These are phyloP conservation scores for Verticillium alfalfae DNA, from an alignment of 2,329 filamentous ascomycete genomes.

Conservation along the genomic window DNA sequence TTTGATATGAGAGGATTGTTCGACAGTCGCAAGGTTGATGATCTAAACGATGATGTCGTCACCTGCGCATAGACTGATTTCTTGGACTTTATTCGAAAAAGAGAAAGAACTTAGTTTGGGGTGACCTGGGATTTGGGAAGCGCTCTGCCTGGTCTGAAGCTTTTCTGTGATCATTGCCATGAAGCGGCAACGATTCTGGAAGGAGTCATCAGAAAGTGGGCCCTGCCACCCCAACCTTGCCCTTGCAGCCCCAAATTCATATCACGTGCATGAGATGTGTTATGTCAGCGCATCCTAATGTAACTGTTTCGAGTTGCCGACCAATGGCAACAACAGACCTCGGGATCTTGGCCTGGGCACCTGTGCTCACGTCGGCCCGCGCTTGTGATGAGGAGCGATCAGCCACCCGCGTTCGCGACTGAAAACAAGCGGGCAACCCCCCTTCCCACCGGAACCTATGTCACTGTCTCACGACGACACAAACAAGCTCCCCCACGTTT, in stretches of 20 bases:
- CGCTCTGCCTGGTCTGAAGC: background rate
- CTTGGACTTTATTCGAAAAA: too few species aligned
- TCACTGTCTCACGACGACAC: background rate
- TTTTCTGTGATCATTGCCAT: background rate
- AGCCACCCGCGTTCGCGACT: conserved; percentile 7
- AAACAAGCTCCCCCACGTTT: background rate
- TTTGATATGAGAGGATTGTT: background rate
- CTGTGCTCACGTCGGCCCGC: conserved; percentile 6
- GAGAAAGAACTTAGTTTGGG: background rate
- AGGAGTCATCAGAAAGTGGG: background rate
- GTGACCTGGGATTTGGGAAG: background rate
- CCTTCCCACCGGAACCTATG: background rate
- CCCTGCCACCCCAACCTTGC: background rate
- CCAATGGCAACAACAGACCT: conserved; percentile 13
- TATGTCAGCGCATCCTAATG: background rate
- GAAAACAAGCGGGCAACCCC: background rate
- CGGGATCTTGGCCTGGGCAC: conserved; percentile 9
- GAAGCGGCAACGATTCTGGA: background rate
- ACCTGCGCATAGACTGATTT: background rate
- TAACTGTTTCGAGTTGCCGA: conserved; percentile 9
- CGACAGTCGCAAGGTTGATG: background rate
- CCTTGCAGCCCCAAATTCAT: background rate
- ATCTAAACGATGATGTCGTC: background rate
- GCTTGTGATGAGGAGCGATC: conserved; percentile 7
- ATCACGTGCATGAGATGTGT: background rate